These are phyloP conservation scores for Dalechampia spathulata DNA, from an alignment of 441 rosid species.

Conservation along the genomic window DNA sequence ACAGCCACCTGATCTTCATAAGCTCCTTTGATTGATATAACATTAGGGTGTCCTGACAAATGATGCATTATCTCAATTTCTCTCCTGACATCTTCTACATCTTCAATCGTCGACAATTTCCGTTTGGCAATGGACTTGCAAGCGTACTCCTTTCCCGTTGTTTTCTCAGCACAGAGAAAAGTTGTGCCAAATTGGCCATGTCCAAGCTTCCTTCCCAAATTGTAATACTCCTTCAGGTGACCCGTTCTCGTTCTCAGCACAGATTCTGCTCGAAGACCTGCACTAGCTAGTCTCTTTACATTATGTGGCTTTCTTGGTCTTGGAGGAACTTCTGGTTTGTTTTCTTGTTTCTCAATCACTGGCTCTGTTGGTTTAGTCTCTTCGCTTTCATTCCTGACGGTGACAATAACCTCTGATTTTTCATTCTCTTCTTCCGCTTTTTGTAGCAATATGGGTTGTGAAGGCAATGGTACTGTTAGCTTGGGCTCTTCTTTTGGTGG, in stretches of 20 bases:
- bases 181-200: conserved; percentile 98
- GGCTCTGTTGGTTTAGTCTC: conserved; percentile 11
- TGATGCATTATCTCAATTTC: conserved; percentile 98
- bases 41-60: conserved; percentile 78
- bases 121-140: conserved; percentile 87
- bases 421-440: neutral
- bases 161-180: conserved; percentile 64
- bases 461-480: neutral
- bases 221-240: conserved; percentile 65
- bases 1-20: conserved; percentile 91
- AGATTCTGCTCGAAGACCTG: conserved; percentile 58
- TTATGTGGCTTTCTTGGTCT: conserved; percentile 39
- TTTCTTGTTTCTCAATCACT: conserved; percentile 11
- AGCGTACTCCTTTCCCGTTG: conserved; percentile 56
- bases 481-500: no score
- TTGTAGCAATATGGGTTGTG: neutral
- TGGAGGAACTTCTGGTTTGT: conserved; percentile 17
- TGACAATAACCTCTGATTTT: neutral
- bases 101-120: conserved; percentile 58
- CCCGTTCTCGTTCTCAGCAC: conserved; percentile 74
- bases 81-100: conserved; percentile 88
- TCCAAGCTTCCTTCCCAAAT: conserved; percentile 85
- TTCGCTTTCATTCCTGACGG: conserved; percentile 6
- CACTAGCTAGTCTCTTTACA: conserved; percentile 50
- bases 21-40: conserved; percentile 76